Base-by-base conservation (phyloP, 2,329 filamentous ascomycete genomes). In the Pseudocercospora pini-densiflorae region DNA sequence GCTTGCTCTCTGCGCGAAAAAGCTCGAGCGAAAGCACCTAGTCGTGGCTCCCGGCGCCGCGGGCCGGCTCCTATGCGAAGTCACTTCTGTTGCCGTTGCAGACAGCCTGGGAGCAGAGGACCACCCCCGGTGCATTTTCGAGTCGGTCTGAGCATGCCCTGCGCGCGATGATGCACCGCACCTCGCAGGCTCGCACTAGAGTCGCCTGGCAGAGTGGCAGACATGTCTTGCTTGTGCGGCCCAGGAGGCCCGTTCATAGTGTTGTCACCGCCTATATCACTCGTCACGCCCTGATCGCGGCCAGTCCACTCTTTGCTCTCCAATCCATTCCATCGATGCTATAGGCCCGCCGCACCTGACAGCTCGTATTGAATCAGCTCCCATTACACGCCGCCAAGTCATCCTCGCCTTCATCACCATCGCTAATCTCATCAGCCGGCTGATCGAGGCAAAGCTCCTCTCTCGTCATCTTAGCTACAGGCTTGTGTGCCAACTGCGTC, bases 181-280 rank as follows among this genome's bases (percentile, higher is more conserved):
- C 58, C 63, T 65, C 29, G 47, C 36, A 40, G 12, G 36, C 36
- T 59, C 40, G 62, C 63, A 61, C 63, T 61, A 61, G 36, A 51
- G 33, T 61, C 59, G 59, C 59, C 62, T 64, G 55, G 54, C 58
- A 21, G 55, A 60, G 16, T 31, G 47, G 47, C 47, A 61, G 58
- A 65, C 63, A 65, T 65, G 63, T 65, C 63, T 58, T 53, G 63
- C 58, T 16, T 3, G 47, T 51, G 62, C 62, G n/a, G 33, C 24
- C n/a, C 57, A 51, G 57, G 57, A 31, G 57, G 63, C 24, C 64
- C 64, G 64, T 66, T 54, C 64, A 58, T 62, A 62, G 64, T 67
- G 62, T 57, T 68, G 67, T 70, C 71, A 73, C 67, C 45, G 49
- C 49, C 66, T 71, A 73, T 73, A 73, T 69, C 70, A 69, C 66